phyloP scores from a whole-genome alignment of 2,329 filamentous ascomycete genomes.

The Lachnellula arida region DNA sequence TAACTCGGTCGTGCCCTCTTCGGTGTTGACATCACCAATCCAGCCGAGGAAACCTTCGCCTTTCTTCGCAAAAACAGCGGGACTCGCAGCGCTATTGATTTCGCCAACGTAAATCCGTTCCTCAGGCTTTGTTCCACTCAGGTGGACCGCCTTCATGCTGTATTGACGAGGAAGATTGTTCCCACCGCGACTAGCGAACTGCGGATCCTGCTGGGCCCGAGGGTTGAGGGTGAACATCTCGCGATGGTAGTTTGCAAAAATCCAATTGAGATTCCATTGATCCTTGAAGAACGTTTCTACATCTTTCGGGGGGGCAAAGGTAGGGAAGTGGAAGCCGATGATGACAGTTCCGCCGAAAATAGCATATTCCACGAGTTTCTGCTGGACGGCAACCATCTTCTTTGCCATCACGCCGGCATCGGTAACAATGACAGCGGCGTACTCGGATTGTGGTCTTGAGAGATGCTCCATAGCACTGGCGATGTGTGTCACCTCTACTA shows the following conservation, averaged over 20 bases:
- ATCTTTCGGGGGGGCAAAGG: neutral
- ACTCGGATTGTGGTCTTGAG: neutral
- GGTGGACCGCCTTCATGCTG: neutral
- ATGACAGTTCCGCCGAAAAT: slow-evolving; percentile 1
- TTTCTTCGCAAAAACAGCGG: neutral
- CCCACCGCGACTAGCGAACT: neutral
- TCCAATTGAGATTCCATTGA: neutral
- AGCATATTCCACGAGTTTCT: neutral
- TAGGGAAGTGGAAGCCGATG: neutral
- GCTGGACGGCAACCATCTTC: neutral
- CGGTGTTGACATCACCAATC: neutral
- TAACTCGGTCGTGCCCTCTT: neutral
- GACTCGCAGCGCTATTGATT: neutral
- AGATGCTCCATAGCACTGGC: neutral
- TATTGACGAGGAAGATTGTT: neutral
- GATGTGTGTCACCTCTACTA: neutral
- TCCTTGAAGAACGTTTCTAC: neutral
- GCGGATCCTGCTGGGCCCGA: neutral
- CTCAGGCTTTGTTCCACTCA: neutral
- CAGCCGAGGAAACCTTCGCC: neutral
- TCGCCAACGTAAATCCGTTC: neutral
- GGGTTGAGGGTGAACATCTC: neutral
- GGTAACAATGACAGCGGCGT: neutral
- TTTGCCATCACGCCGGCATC: neutral
- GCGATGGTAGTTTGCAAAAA: neutral